Base-by-base conservation (phyloP, 768 basidiomycete genomes). In the Cubamyces lactineus region DNA sequence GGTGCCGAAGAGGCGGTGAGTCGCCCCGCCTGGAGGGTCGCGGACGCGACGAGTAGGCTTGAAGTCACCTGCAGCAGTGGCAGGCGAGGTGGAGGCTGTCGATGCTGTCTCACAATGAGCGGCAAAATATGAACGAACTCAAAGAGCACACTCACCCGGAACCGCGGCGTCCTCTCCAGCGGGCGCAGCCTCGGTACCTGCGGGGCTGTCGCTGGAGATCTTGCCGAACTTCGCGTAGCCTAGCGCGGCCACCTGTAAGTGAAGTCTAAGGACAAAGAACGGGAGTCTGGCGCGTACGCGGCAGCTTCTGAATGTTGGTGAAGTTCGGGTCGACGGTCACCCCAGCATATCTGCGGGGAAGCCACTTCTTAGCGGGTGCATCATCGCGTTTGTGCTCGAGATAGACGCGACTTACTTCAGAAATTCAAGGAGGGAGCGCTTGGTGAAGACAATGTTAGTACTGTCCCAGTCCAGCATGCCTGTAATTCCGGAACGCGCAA, bases 391-490 rank as follows among this genome's bases (percentile, higher is more conserved):
- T 43, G 24, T 26, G 57, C 54, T 49, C 45, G 34, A 23, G 24
- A 24, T 30, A 61, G 47, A 65, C 46, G 28, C 21, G 26, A 71
- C 81, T 67, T 72, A 90, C 89, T 87, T 89, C 65, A 92, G 76
- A 71, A 92, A 92, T 67, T 92, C 90, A 54, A 91, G 78, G 64
- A 92, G 76, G 45, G 84, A 77, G 42, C 91, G 84, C 69, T 92
- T 92, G 15, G 89, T 92, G 71, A 92, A 92, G 28, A 92, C 84
- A 63, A 92, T 89, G 62, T 75, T 84, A 50, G 87, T 90, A 13
- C 75, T 71, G 69, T 92, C 91, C 90, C 91, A 92, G 74, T 92
- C 91, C 65, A 92, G 77, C 85, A 89, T 83, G 62, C 89, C 90
- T 91, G 57, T 3, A 28, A 13, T 21, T 3, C 7, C 23, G n/a